Percentiles rank a stretch among this genome's conserved stretches.
phyloP scores from a whole-genome alignment of 805 yeast genomes.

The Candida orba region DNA sequence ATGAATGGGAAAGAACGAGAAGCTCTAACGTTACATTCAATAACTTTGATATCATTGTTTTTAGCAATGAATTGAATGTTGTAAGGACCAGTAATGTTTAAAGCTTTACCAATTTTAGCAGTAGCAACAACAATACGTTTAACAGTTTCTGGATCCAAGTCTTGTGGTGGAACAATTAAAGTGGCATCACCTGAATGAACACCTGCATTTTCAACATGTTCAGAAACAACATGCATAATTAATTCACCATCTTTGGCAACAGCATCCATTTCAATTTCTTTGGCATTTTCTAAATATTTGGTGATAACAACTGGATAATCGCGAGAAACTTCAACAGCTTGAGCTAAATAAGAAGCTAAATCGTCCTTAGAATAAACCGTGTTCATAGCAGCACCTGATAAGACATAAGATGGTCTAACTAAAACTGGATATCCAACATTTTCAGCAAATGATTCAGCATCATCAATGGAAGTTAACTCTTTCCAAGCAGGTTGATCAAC shows the following conservation, averaged over 20 bases:
- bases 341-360: constrained; percentile 76
- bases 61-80: constrained; percentile 96
- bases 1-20: constrained; percentile 99
- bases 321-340: constrained; percentile 96
- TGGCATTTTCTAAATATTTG: constrained; percentile 92
- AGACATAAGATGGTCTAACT: constrained; percentile 95
- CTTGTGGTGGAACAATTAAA: constrained; percentile 93
- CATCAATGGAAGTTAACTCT: constrained; percentile 86
- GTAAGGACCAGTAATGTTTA: constrained; percentile 95
- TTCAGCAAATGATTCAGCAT: constrained; percentile 89
- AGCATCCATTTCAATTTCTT: constrained; percentile 98
- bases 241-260: constrained; percentile 93
- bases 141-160: constrained; percentile 86
- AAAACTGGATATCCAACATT: constrained; percentile 89
- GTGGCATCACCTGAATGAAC: constrained; percentile 99
- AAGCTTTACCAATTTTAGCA: constrained; percentile 90
- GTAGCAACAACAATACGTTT: constrained; percentile 89
- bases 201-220: constrained; percentile 98
- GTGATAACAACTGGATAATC: constrained; percentile 97
- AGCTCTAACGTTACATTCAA: constrained; percentile 97
- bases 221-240: constrained; percentile 95
- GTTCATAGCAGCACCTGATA: constrained; percentile 99
- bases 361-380: constrained; percentile 89
- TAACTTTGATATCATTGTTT: constrained; percentile 92
- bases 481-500: constrained; percentile 99